phyloP scores from a whole-genome alignment of 2,329 filamentous ascomycete genomes.

The Tympanopsis confertula region DNA sequence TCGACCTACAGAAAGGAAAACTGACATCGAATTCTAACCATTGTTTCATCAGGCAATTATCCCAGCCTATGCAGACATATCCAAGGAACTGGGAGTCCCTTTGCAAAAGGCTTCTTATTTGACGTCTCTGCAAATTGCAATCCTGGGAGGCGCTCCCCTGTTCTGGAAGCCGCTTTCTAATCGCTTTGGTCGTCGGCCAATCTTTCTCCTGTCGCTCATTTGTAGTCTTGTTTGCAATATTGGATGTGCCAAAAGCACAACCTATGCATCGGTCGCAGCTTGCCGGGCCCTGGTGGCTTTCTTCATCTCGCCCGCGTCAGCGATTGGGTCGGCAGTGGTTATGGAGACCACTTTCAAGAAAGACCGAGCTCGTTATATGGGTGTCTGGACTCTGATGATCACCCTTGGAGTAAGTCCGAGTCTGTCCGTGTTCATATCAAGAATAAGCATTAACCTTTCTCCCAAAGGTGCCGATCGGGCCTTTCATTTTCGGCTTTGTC shows the following conservation, averaged over 20 bases:
- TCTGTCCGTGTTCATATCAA: too few relatives aligned
- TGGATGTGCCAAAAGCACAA: conserved; percentile 36
- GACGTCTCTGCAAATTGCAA: conserved; percentile 40
- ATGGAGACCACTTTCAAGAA: conserved; percentile 46
- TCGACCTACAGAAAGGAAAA: too few relatives aligned
- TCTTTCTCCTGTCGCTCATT: conserved; percentile 37
- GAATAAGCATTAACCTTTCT: too few relatives aligned
- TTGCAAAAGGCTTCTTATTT: conserved; percentile 39
- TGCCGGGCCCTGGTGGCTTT: conserved; percentile 40
- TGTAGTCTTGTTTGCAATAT: conserved; percentile 36
- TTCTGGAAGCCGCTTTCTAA: conserved; percentile 44
- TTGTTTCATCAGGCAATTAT: too few relatives aligned
- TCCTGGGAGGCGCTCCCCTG: conserved; percentile 38
- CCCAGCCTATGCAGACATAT: conserved; percentile 37
- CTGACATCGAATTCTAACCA: too few relatives aligned
- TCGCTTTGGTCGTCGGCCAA: conserved; percentile 38
- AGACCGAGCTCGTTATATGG: conserved; percentile 40
- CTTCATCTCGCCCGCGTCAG: conserved; percentile 40
- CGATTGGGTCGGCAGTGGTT: conserved; percentile 43
- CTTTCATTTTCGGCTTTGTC: conserved; percentile 27
- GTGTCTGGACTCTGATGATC: conserved; percentile 35
- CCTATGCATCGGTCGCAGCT: conserved; percentile 33
- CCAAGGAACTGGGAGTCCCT: conserved; percentile 32
- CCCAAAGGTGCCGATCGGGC: conserved; percentile 10
- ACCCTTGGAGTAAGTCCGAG: too few relatives aligned